Base-by-base conservation (phyloP, 2,329 filamentous ascomycete species). In the Trichoderma koningiopsis region DNA sequence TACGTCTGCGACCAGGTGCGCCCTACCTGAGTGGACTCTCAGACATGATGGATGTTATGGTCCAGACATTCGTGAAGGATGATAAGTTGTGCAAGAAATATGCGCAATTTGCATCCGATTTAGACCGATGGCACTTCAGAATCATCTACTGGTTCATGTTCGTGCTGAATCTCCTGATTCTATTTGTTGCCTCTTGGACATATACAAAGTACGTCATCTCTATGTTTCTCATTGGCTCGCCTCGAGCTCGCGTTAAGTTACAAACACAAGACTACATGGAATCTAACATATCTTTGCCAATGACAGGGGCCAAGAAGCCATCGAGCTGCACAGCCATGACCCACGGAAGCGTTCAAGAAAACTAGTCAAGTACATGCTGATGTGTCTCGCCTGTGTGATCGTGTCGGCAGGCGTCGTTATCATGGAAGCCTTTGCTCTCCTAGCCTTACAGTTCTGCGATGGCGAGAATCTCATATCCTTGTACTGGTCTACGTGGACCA, bases 401-500 rank as follows among this genome's bases (percentile, higher is more conserved):
- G 65, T 84, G 0, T 82, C 85, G 0, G 79, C 83, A 4, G 77
- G 77, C 37, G 77, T 83, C 14, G 79, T 87, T 33, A 77, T 88
- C 65, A 81, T 89, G 77, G 86, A 89, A 74, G 84, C 84, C 16
- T 89, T 84, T 68, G 78, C 80, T 13, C 81, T 88, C 22, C 73
- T 87, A 68, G 84, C 84, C 0, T 76, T 88, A 5, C 85, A 89
- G 72, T 89, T 87, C 72, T 89, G 87, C 71, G 85, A 87, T 47
- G 86, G 86, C 11, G 87, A 89, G 72, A 84, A 88, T 72, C 81
- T 89, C 68, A 88, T 88, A 78, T 82, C 83, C 1, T 78, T 89
- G 0, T 88, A 88, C 76, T 89, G 87, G 87, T 84, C 86, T 0
- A 87, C 86, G 2, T 89, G 86, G 85, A 87, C 85, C 27, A 86